Conservation (phyloP, 257 asterid species). For the Penstemon davidsonii region DNA sequence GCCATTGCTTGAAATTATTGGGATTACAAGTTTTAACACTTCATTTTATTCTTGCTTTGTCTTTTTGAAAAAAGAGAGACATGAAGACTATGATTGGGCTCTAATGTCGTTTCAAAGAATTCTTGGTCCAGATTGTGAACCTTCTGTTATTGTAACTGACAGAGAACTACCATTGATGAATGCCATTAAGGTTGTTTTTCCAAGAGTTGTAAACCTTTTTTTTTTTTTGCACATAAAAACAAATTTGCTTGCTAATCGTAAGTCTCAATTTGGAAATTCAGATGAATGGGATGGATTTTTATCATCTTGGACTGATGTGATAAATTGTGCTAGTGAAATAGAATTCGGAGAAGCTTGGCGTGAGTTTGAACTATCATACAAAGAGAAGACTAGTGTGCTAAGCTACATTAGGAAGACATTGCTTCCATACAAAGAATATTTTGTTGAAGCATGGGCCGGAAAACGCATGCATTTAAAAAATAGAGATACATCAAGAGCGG, state of each 20-base stretch:
- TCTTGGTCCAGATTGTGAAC: neutral
- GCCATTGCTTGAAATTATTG: conserved; percentile 4
- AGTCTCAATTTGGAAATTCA: neutral
- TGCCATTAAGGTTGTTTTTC: neutral
- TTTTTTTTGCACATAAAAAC: conserved; percentile 16
- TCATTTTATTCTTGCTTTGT: conserved; percentile 19
- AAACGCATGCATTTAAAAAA: neutral
- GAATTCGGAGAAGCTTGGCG: neutral
- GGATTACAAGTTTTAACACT: conserved; percentile 20
- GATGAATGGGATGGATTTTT: neutral
- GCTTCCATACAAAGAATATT: neutral
- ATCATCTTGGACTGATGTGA: neutral
- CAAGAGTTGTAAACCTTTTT: neutral
- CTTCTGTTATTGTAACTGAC: neutral
- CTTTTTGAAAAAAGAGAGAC: too few species aligned
- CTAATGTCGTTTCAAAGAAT: neutral
- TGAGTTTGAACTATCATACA: neutral
- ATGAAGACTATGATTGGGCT: neutral
- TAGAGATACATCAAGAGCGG: too few species aligned
- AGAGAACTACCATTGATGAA: conserved; percentile 3
- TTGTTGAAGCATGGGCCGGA: neutral
- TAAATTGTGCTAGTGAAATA: neutral
- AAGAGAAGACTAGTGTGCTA: neutral
- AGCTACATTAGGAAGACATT: neutral
- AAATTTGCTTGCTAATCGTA: neutral